phyloP scores from a whole-genome alignment of 2,329 filamentous ascomycete genomes.

The Seiridium unicorne region DNA sequence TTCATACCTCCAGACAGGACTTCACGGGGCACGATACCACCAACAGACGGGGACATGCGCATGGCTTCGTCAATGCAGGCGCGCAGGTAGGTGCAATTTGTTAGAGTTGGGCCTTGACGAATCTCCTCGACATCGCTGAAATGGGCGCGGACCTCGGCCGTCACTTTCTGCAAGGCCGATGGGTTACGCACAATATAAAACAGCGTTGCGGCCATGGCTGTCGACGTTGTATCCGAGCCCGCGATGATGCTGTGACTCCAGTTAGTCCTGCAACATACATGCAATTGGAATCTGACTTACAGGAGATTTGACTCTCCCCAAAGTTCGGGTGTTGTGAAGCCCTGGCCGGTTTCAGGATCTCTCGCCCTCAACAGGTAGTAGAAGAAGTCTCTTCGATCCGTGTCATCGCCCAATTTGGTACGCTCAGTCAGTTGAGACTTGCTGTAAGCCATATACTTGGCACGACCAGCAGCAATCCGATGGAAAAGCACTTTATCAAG shows the following conservation, averaged over 20 bases:
- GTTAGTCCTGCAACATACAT: background rate
- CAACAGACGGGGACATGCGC: slow-evolving; percentile 61
- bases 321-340: slow-evolving; percentile 64
- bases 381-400: slow-evolving; percentile 72
- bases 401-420: slow-evolving; percentile 63
- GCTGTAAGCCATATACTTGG: slow-evolving; percentile 70
- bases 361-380: slow-evolving; percentile 70
- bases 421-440: slow-evolving; percentile 65
- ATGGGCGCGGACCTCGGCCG: slow-evolving; percentile 48
- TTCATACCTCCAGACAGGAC: slow-evolving; percentile 53
- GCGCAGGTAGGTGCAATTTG: slow-evolving; percentile 55
- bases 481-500: slow-evolving; percentile 69
- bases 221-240: slow-evolving; percentile 71
- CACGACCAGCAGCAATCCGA: slow-evolving; percentile 63
- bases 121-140: slow-evolving; percentile 56
- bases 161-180: slow-evolving; percentile 43
- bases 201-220: slow-evolving; percentile 60
- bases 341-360: slow-evolving; percentile 68
- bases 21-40: slow-evolving; percentile 59
- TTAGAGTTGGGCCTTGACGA: slow-evolving; percentile 47
- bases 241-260: slow-evolving; percentile 55
- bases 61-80: slow-evolving; percentile 66
- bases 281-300: slow-evolving; percentile 29
- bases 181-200: slow-evolving; percentile 61
- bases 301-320: slow-evolving; percentile 71